Percentiles rank a stretch among this genome's conserved stretches.
Conservation (phyloP, 2,329 filamentous ascomycete genomes). For the Calonectria pauciramosa region DNA sequence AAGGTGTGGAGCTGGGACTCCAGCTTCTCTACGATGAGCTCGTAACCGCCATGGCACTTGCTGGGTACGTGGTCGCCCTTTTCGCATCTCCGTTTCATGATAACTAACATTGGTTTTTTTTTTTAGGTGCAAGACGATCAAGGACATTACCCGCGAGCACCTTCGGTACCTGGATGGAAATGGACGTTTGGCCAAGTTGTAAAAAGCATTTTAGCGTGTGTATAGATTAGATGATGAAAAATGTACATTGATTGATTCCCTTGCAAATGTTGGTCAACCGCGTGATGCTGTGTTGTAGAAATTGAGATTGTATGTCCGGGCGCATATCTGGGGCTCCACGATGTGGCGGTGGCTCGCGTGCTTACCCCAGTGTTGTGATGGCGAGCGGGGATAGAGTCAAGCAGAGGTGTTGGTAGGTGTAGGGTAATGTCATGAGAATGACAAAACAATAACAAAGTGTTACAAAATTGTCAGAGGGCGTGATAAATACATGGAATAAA, state of each 20-base stretch:
- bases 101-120: not conserved
- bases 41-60: constrained; percentile 43
- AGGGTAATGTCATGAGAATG: not conserved
- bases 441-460: not conserved
- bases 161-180: constrained; percentile 32
- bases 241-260: not conserved
- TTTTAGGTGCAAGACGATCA: constrained; percentile 35
- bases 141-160: constrained; percentile 39
- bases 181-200: constrained; percentile 33
- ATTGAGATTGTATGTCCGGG: not conserved
- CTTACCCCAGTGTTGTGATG: not conserved
- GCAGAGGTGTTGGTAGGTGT: not conserved
- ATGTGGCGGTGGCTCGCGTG: not conserved
- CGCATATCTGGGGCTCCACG: not conserved
- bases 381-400: not conserved
- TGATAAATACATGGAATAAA: not conserved
- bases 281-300: not conserved
- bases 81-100: not conserved
- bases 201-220: constrained; percentile 7
- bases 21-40: constrained; percentile 50
- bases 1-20: constrained; percentile 50
- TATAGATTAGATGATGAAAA: not conserved
- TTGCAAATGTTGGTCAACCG: not conserved
- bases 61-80: constrained; percentile 26
- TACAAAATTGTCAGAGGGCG: not conserved